Conservation (phyloP, 805 yeast genomes). For the Candida rishiriensis region DNA sequence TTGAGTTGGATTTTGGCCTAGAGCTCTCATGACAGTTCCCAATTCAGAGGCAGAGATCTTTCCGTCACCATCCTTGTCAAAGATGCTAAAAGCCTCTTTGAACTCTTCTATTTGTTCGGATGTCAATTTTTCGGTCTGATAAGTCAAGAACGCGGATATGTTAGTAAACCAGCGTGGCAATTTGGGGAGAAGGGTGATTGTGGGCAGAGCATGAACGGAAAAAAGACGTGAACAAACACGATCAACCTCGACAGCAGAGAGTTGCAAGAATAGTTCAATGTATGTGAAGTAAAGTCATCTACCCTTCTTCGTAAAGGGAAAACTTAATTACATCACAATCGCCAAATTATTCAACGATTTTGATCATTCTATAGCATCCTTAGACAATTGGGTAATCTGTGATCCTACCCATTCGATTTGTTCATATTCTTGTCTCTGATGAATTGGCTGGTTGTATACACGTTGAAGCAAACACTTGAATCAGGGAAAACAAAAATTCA, state of each 20-base stretch:
- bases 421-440: too few species aligned
- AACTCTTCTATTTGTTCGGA: constrained; percentile 96
- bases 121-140: constrained; percentile 78
- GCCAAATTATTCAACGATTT: too few species aligned
- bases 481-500: too few species aligned
- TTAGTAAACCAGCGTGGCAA: neutral
- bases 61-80: constrained; percentile 96
- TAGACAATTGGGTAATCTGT: too few species aligned
- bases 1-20: constrained; percentile 96
- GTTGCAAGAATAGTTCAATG: too few species aligned
- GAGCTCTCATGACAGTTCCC: constrained; percentile 98
- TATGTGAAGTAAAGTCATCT: too few species aligned
- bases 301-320: too few species aligned
- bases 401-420: too few species aligned
- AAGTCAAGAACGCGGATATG: neutral
- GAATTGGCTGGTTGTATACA: too few species aligned
- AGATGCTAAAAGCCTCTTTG: constrained; percentile 95
- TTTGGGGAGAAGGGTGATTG: neutral
- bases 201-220: neutral
- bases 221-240: neutral
- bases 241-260: neutral
- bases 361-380: too few species aligned
- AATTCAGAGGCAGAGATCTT: constrained; percentile 92
- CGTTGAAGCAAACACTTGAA: too few species aligned
- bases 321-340: too few species aligned